Evolutionary conservation across 441 rosid species (phyloP).

Genomic region (Pelargonium fulgidum): DNA sequence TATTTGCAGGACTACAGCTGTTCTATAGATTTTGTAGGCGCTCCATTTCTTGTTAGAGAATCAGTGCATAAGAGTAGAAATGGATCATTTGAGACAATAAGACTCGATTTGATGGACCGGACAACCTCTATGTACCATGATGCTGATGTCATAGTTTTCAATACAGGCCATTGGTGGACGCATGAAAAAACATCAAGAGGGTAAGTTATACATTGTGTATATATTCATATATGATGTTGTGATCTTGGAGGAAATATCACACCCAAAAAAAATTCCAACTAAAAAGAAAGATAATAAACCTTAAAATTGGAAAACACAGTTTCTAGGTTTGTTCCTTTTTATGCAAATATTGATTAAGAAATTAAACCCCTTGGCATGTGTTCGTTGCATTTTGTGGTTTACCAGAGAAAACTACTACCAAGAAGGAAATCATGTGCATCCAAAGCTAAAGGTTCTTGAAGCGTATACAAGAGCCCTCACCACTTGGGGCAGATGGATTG

Average conservation of each 20-base stretch:
- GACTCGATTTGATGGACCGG: conserved; percentile 58
- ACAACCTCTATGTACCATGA: conserved; percentile 46
- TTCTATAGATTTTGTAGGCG: conserved; percentile 51
- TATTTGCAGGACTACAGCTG: conserved; percentile 53
- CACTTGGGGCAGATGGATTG: conserved; percentile 67
- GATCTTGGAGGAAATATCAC: background rate
- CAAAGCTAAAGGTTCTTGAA: conserved; percentile 50
- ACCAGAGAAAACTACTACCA: conserved; percentile 57
- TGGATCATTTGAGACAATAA: conserved; percentile 44
- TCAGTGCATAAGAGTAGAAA: conserved; percentile 37
- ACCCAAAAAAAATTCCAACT: background rate
- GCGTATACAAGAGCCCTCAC: conserved; percentile 55
- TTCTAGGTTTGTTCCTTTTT: background rate
- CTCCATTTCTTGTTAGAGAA: conserved; percentile 59
- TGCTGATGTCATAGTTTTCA: conserved; percentile 61
- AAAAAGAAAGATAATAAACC: background rate
- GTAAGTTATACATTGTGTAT: conserved; percentile 23
- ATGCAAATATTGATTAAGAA: background rate
- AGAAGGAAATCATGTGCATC: conserved; percentile 55
- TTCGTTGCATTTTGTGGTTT: conserved; percentile 3
- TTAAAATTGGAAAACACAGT: background rate
- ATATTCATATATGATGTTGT: background rate
- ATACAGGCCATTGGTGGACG: conserved; percentile 82
- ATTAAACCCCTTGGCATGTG: background rate
- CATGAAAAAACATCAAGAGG: conserved; percentile 69